These are phyloP conservation scores for Fomitopsis pinicola DNA, from an alignment of 1,284 basidiomycete species.

Conservation along the genomic window DNA sequence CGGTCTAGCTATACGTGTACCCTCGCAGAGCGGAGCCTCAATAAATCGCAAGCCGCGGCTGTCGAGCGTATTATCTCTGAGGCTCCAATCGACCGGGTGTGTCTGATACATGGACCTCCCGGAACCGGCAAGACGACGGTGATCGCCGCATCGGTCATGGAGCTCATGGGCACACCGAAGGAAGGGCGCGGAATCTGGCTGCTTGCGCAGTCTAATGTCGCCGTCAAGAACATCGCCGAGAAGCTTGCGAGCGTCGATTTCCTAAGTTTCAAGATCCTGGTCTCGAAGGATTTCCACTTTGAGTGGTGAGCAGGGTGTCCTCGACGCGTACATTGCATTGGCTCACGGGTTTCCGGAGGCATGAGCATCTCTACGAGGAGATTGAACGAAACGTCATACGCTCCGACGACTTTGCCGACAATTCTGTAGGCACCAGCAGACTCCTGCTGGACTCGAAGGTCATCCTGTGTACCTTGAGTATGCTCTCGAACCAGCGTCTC, in stretches of 20 bases:
- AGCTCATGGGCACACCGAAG: slow-evolving; percentile 7
- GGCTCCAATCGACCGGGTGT: not conserved
- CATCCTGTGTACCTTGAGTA: slow-evolving; percentile 65
- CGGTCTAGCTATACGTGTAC: not conserved
- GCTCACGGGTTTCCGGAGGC: slow-evolving; percentile 39
- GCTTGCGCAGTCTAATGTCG: slow-evolving; percentile 35
- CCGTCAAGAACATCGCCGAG: slow-evolving; percentile 52
- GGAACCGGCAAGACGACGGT: slow-evolving; percentile 32
- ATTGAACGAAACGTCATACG: slow-evolving; percentile 42
- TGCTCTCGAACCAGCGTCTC: slow-evolving; percentile 47
- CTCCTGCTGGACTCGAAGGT: slow-evolving; percentile 39
- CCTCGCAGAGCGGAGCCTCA: slow-evolving; percentile 9
- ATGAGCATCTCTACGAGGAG: slow-evolving; percentile 59
- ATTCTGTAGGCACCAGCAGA: slow-evolving; percentile 13
- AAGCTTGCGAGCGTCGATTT: slow-evolving; percentile 35
- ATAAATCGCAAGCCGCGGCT: slow-evolving; percentile 14
- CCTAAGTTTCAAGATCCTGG: slow-evolving; percentile 35
- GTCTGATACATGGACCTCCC: slow-evolving; percentile 18
- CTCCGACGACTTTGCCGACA: slow-evolving; percentile 38
- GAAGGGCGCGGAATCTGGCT: slow-evolving; percentile 23
- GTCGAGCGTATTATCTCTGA: slow-evolving; percentile 12
- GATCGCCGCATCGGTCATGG: slow-evolving; percentile 26
- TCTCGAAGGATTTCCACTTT: slow-evolving; percentile 50
- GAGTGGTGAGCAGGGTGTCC: slow-evolving; percentile 44
- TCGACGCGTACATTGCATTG: too few relatives aligned